Evolutionary conservation across 176 grass and related monocot species (phyloP), one percentile per base, ranked within the genome.

Genomic region (Eremochloa ophiuroides): DNA sequence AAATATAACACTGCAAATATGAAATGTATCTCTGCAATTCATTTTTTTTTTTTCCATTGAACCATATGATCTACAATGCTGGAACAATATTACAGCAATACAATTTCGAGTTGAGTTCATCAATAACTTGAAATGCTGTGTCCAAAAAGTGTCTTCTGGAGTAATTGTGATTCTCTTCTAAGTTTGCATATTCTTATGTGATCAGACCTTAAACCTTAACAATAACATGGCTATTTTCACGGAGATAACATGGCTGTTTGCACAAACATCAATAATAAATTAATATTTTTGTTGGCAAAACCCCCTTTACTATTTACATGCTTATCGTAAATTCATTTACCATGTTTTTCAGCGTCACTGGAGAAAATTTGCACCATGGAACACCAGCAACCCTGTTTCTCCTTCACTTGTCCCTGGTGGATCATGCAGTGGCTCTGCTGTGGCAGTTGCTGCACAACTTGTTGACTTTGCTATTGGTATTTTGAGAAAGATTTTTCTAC

Each of bases 401-500:
- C 85, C 78, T 35, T 84, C 88, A 66, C 75, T 91, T 72, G 23
- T 93, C 58, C 88, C 93, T 73, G 93, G 93, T 77, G 96, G 96
- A 74, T 99, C 96, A 82, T 99, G 91, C 72, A 99, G 96, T 69
- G 93, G 93, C 46, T 83, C 96, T 70, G 90, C 96, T 76, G 93
- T 91, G 26, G 88, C 93, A 59, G 93, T 99, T 91, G 87, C 91
- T 76, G 82, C 91, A 62, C 73, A 94, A 79, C 87, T 95, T 83
- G 88, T 89, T 33, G 91, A 99, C 66, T 91, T 99, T 85, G 88
- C 96, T 82, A 91, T 99, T 79, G 96, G 96, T 99, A 95, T 84
- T 62, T 72, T n/a, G 5, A 28, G 33, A 30, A 87, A 48, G 59
- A 50, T 60, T 46, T n/a, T n/a, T 51, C 11, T 80, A 77, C 13